Evolutionary conservation across 257 asterid species (phyloP).

Genomic region (Vinca minor): DNA sequence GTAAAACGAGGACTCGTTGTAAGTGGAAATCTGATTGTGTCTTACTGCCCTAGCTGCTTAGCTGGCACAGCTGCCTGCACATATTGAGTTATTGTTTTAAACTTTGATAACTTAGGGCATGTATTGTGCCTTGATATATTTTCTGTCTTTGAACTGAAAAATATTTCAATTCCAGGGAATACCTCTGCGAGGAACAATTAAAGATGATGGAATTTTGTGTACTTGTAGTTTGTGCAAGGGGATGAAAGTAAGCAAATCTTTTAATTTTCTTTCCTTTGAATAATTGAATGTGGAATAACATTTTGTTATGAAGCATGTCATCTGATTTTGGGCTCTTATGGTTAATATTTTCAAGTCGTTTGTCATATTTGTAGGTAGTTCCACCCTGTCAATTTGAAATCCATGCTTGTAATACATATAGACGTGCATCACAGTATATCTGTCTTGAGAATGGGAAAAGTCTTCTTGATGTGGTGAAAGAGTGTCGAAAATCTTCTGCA

Average conservation of each 20-base stretch:
- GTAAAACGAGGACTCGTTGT: too few relatives aligned
- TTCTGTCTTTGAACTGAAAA: slow-evolving; percentile 2
- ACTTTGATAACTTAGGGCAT: neutral
- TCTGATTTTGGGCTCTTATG: slow-evolving; percentile 11
- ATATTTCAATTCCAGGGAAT: slow-evolving; percentile 31
- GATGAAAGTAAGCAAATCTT: slow-evolving; percentile 42
- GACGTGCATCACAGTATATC: slow-evolving; percentile 91
- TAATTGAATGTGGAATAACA: too few relatives aligned
- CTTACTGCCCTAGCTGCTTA: neutral
- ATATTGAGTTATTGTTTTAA: too few relatives aligned
- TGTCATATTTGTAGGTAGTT: slow-evolving; percentile 46
- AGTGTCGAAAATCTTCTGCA: slow-evolving; percentile 67
- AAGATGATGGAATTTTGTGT: slow-evolving; percentile 79
- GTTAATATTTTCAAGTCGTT: slow-evolving; percentile 11
- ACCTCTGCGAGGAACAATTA: slow-evolving; percentile 71
- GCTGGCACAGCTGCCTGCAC: neutral
- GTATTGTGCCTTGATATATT: neutral
- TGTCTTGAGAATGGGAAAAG: slow-evolving; percentile 94
- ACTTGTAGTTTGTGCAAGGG: slow-evolving; percentile 83
- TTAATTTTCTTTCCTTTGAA: slow-evolving; percentile 11
- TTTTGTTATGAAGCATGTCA: slow-evolving; percentile 3
- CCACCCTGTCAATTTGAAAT: slow-evolving; percentile 96
- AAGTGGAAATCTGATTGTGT: neutral
- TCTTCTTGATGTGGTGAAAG: slow-evolving; percentile 88
- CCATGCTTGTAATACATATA: slow-evolving; percentile 86